These are phyloP conservation scores for Phalaenopsis aphrodite DNA, from an alignment of 106 monocot species.

Conservation along the genomic window DNA sequence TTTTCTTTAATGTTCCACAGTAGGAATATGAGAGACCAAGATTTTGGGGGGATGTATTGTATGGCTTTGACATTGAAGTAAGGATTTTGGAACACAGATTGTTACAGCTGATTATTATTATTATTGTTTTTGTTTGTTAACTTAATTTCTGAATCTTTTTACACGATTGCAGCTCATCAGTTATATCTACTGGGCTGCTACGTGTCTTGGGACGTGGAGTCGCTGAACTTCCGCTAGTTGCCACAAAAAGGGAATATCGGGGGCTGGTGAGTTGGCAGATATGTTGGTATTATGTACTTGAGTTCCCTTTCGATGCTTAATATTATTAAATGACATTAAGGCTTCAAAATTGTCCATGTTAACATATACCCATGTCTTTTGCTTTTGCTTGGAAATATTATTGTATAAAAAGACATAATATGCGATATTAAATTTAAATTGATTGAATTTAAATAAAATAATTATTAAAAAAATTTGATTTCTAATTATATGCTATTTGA, in stretches of 20 bases:
- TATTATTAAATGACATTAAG: neutral
- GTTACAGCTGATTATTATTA: neutral
- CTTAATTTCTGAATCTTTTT: neutral
- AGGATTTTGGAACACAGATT: constrained; percentile 8
- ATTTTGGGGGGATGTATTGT: constrained; percentile 91
- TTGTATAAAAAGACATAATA: neutral
- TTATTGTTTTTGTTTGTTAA: neutral
- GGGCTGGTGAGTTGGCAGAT: constrained; percentile 41
- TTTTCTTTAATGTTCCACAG: constrained; percentile 18
- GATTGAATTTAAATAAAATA: neutral
- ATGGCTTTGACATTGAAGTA: constrained; percentile 73
- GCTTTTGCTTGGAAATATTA: neutral
- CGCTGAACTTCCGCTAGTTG: constrained; percentile 94
- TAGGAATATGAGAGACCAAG: constrained; percentile 67
- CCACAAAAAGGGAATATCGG: constrained; percentile 70
- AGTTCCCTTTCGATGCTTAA: neutral
- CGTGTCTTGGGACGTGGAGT: constrained; percentile 75
- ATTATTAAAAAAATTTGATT: too few relatives aligned
- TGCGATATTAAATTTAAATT: too few relatives aligned
- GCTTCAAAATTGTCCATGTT: neutral
- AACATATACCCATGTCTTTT: neutral
- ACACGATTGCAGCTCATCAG: constrained; percentile 46
- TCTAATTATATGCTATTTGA: too few relatives aligned
- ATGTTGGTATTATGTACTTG: neutral
- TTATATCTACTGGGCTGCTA: constrained; percentile 73